Conservation (phyloP, 2,329 filamentous ascomycete species). For the Ophiostoma sp. region DNA sequence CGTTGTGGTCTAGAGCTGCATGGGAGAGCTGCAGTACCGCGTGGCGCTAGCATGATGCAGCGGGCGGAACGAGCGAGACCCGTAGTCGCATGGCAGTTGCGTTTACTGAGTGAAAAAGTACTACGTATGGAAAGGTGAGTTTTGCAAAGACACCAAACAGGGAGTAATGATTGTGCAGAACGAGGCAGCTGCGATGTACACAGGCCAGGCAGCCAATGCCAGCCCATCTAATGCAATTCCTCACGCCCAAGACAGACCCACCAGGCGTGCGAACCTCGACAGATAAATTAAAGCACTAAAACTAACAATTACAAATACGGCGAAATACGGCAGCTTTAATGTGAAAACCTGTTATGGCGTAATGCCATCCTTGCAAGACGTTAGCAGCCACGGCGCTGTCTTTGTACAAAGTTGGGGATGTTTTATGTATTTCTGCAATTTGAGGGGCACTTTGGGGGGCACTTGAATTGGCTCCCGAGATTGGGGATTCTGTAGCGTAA, state of each 20-base stretch:
- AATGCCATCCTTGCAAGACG: constrained; percentile 20
- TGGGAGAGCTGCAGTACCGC: not conserved
- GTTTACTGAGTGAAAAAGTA: not conserved
- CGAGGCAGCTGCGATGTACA: not conserved
- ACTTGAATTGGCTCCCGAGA: not conserved
- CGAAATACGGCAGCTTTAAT: not conserved
- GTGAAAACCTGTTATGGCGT: constrained; percentile 20
- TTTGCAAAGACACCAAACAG: too few relatives aligned
- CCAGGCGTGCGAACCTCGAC: too few relatives aligned
- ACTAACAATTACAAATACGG: not conserved
- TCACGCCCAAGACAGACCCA: not conserved
- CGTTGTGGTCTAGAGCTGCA: constrained; percentile 5
- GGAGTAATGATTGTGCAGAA: not conserved
- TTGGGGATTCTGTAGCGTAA: constrained; percentile 5
- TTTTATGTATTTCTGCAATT: not conserved
- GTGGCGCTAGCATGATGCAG: not conserved
- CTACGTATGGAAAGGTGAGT: too few relatives aligned
- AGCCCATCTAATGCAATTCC: not conserved
- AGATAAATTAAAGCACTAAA: not conserved
- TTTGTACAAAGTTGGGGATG: not conserved
- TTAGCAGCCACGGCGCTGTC: constrained; percentile 15
- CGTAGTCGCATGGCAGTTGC: not conserved
- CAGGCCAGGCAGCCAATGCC: not conserved
- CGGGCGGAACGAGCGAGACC: not conserved
- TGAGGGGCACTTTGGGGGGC: not conserved